A percentile compares a stretch with the other conserved stretches of the same genome.
Conservation (phyloP, 371 early-diverging fungal species). For the Zopfochytrium polystomum region DNA sequence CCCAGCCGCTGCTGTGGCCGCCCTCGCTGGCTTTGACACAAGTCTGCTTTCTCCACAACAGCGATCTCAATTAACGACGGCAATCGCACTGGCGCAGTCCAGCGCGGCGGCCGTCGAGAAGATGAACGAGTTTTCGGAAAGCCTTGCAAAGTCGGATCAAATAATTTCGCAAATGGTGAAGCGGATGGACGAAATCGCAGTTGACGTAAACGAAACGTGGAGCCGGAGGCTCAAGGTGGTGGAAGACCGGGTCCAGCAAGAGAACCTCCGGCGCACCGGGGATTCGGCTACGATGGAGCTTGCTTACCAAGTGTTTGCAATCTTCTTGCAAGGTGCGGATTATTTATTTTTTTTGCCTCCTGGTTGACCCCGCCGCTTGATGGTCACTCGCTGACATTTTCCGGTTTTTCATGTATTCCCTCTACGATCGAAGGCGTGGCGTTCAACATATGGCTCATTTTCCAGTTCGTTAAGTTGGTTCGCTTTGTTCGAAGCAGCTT, state of each 20-base stretch:
- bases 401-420: too few relatives aligned
- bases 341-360: background rate
- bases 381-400: too few relatives aligned
- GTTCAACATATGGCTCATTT: too few relatives aligned
- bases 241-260: constrained; percentile 9
- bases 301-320: constrained; percentile 9
- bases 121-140: background rate
- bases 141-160: background rate
- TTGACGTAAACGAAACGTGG: constrained; percentile 13
- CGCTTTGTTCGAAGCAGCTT: too few relatives aligned
- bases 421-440: too few relatives aligned
- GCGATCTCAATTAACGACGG: too few relatives aligned
- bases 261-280: constrained; percentile 1
- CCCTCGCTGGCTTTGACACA: too few relatives aligned
- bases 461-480: too few relatives aligned
- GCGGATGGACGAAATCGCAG: constrained; percentile 11
- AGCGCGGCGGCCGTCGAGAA: background rate
- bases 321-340: constrained; percentile 7
- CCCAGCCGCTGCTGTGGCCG: too few relatives aligned
- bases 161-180: constrained; percentile 7
- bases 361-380: too few relatives aligned
- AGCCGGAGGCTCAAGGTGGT: constrained; percentile 10
- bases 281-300: constrained; percentile 6
- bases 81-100: background rate
- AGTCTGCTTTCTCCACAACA: too few relatives aligned